Base-by-base conservation (phyloP, 176 grass and related monocot genomes). In the Oryza officinalis region DNA sequence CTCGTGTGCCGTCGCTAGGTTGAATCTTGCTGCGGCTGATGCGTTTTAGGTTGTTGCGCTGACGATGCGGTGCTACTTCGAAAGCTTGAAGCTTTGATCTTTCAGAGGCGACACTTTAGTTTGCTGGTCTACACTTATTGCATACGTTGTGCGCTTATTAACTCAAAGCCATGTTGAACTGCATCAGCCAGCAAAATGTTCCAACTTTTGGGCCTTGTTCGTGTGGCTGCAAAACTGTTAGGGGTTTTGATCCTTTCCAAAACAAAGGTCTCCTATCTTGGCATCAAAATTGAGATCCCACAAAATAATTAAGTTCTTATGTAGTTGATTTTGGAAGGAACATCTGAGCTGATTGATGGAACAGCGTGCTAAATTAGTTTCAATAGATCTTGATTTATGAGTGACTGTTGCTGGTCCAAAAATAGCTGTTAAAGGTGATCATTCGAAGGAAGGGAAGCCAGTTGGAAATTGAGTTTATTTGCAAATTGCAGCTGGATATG, bases 181-280 rank as follows among this genome's bases (percentile, higher is more conserved):
- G 66, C 50, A 71, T 43, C 22, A 30, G 32, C 25, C 31, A 35
- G 25, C 11, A 57, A 63, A 43, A 9, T 61, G 25, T 43, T 61
- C 32, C 18, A 27, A 28, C 25, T 40, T 69, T 40, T 14, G 23
- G 13, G 32, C 27, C 25, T 0, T 33, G 54, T 80, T 35, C 7
- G 2, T 35, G n/a, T 81, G 33, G 46, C 30, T 8, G 33, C 37
- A 15, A 18, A 81, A 40, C 66, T 40, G 11, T 47, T 57, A 37
- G n/a, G 17, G 20, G 22, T 41, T 27, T 80, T 69, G 43, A 10
- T 69, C 26, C 37, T 63, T 82, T 37, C 80, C 60, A 63, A 63
- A n/a, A 50, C 2, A 50, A 50, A 50, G 2, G 13, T 13, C 13
- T 17, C 46, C 15, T 1, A 18, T 17, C 18, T 50, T 17, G 1